Evolutionary conservation across 345 rosid genomes (phyloP), one percentile per base, ranked within the genome.

Genomic region (Eucalyptus tenuipes): DNA sequence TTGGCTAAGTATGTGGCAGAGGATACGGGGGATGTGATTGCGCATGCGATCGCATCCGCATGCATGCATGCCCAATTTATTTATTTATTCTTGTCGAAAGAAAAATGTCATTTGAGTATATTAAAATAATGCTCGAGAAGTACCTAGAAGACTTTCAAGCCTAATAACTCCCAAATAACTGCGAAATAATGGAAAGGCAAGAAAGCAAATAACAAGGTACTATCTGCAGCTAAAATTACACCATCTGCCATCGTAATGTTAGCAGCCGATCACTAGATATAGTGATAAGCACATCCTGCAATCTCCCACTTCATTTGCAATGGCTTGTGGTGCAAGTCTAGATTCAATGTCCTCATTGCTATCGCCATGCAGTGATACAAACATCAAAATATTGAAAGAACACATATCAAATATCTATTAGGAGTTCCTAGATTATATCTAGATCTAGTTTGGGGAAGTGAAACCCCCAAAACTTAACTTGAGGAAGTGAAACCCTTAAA

Each of bases 281-380:
- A 42, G 1, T 7, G 44, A 42, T 42, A 42, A 42, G 44, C 44
- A 42, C 44, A 42, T 42, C 7, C 44, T 42, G 44, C 44, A 42
- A 42, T 42, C 44, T 42, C 44, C 44, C 44, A 42, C 44, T 42
- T 42, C 44, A 55, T 55, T 24, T 55, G 61, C 29, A 55, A 55
- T 1, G 3, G 61, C 29, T 55, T 55, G 13, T 0, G 6, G 13
- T 24, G 61, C 6, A 0, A 3, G 1, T 55, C 29, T 55, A 55
- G 6, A 25, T 55, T 55, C 13, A 24, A 55, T 10, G 9, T 55
- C 29, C 61, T 24, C 3, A 55, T 55, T 25, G 4, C 13, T 0
- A 55, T 55, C 12, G 0, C 2, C 29, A 22, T 55, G 0, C 29
- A 55, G 1, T 10, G 3, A 55, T 55, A 24, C 3, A 22, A 55